Evolutionary conservation across 805 yeast genomes (phyloP), one percentile per base, ranked within the genome.

Genomic region (Metschnikowia borealis): DNA sequence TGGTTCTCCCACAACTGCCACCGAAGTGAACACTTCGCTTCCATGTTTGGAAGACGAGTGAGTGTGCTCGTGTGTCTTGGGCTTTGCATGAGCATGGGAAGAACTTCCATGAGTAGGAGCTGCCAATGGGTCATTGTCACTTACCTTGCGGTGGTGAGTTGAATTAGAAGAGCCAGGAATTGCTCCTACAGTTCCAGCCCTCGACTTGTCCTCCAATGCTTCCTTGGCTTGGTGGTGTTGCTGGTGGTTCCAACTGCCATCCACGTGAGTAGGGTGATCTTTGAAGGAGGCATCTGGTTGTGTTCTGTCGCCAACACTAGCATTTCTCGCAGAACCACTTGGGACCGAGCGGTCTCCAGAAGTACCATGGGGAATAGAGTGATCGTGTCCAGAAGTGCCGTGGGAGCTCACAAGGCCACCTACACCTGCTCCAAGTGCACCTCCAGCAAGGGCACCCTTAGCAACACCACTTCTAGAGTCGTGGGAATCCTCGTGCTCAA

Each of bases 1-100:
- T 17, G 50, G 54, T 31, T 58, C 61, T 17, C 70, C 71, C 48
- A 59, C 60, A 18, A 70, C 72, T 10, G 66, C 62, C 5, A 69
- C 73, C 38, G 62, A 58, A 15, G 67, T 61, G 41, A 61, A 42
- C 5, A 47, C 13, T 13, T 35, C 23, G 13, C 34, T 14, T 20
- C 20, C 32, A n/a, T 42, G 45, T 8, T 20, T 42, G 13, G n/a
- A 20, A 3, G 45, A 41, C 7, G 32, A 20, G 37, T 20, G 20
- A 8, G 31, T 11, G 8, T 32, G 7, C 6, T 42, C 29, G 17
- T 11, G n/a, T 15, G 20, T 2, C 14, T 11, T 3, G 21, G 21
- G 5, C 11, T n/a, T 38, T 13, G 31, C 18, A 20, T 23, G n/a
- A 7, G 17, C 18, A 18, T 31, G 15, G 20, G 38, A 42, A 3